Evolutionary conservation across 1,284 basidiomycete genomes (phyloP), one percentile per base, ranked within the genome.

Genomic region (Puccinia novopanici): DNA sequence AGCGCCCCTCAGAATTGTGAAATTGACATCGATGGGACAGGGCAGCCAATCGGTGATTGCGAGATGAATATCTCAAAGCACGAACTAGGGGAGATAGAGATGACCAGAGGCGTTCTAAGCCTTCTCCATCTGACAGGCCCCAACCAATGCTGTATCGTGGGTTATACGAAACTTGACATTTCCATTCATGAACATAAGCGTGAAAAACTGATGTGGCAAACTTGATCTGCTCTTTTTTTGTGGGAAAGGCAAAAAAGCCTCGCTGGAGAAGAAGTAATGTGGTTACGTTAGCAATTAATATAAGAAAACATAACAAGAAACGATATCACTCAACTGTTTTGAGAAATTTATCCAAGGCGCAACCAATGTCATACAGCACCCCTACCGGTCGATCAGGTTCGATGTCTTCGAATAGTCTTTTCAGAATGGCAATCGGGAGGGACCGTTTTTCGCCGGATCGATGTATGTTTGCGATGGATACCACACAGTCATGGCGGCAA

Each of bases 101-200:
- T 52, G 80, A 80, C 79, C 79, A 81, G 22, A 81, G 55, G 12
- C 74, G 13, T 68, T 80, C 71, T 13, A 73, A 45, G 0, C 72
- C 72, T 24, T 74, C 72, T 12, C 72, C 37, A 59, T 74, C 72
- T 0, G 54, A 74, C 9, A 74, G 37, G 5, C 54, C 78, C 71
- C 71, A 80, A 5, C 50, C 73, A 0, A 10, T 10, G 22, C 54
- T 65, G 45, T 75, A 74, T 9, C 55, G 50, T 2, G 78, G 78
- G 63, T 75, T 57, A 8, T 34, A 75, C 17, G 42, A 3, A 2
- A 75, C 40, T 40, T 80, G 78, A 45, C 78, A 80, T 5, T 59
- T 67, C 78, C 78, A 80, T 22, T 75, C 50, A 65, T 80, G 78
- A 0, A 65, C 78, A 76, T 55, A 80, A 6, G 78, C 50, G 59